Evolutionary conservation across 768 basidiomycete genomes (phyloP).

Genomic region (Pleurotus pulmonarius): DNA sequence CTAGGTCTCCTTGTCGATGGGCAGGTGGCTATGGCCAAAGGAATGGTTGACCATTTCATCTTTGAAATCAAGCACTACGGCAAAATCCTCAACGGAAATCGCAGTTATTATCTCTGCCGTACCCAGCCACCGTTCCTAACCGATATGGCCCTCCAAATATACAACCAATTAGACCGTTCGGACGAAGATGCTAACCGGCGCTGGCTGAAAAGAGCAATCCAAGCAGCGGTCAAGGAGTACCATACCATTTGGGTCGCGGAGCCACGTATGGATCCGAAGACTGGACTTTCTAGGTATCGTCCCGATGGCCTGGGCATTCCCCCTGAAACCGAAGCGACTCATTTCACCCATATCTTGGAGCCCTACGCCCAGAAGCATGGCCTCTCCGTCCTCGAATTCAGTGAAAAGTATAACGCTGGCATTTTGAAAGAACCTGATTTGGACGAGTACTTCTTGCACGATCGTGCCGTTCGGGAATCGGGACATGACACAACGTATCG

Average conservation of each 20-base stretch:
- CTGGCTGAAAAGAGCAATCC: slow-evolving; percentile 95
- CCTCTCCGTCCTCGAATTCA: slow-evolving; percentile 92
- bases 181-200: slow-evolving; percentile 75
- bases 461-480: slow-evolving; percentile 93
- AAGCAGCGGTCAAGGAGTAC: slow-evolving; percentile 98
- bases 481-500: slow-evolving; percentile 97
- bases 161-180: slow-evolving; percentile 88
- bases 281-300: slow-evolving; percentile 91
- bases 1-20: slow-evolving; percentile 95
- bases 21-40: slow-evolving; percentile 90
- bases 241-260: slow-evolving; percentile 96
- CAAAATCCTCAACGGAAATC: slow-evolving; percentile 95
- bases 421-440: slow-evolving; percentile 79
- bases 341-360: slow-evolving; percentile 97
- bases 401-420: slow-evolving; percentile 91
- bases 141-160: slow-evolving; percentile 97
- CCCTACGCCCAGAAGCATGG: slow-evolving; percentile 92
- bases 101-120: slow-evolving; percentile 92
- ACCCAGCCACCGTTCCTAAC: slow-evolving; percentile 98
- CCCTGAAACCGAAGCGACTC: slow-evolving; percentile 97
- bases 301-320: slow-evolving; percentile 95
- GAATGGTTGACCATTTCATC: slow-evolving; percentile 98
- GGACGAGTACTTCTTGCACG: slow-evolving; percentile 97
- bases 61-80: slow-evolving; percentile 98
- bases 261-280: slow-evolving; percentile 91